Evolutionary conservation across 176 grass and related monocot species (phyloP), one percentile per base, ranked within the genome.

Genomic region (Calamus simplicifolius): DNA sequence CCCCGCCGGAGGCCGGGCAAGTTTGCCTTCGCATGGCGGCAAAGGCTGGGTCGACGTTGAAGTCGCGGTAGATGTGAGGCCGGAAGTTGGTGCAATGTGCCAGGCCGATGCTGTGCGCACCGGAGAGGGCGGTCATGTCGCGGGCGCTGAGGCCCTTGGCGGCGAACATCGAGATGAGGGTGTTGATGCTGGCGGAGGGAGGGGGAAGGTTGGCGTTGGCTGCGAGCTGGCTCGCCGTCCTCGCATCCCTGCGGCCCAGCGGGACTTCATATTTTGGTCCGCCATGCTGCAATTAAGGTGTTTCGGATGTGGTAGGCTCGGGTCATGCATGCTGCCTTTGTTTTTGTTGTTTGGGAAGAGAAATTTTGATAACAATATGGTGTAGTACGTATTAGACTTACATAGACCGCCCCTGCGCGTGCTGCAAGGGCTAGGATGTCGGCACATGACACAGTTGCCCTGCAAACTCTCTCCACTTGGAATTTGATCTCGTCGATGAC

Each of bases 401-500:
- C 65, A 51, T 56, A 27, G 52, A 3, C 23, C 18, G 56, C 65
- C 3, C 51, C 27, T 14, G 54, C 65, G 27, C 65, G 51, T 5
- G 65, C 65, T 4, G 65, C 65, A 14, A 68, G 51, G 52, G 65
- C 52, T 8, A 68, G n/a, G 29, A 68, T 48, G 65, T 68, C 65
- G 51, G 65, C 65, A 18, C 65, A 68, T 12, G 65, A 68, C 8
- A 68, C 74, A 3, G 65, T 66, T 54, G 35, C 52, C 0, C 61
- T 69, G 88, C 80, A 92, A 3, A 77, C n/a, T 2, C 75, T 63
- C 69, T 90, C 87, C 0, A 66, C 55, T 0, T 55, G 27, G 7
- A 75, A 10, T 78, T 90, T 90, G 56, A 62, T 72, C 18, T 60
- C 59, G 62, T 85, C 87, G 18, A 90, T 52, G 18, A 80, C 71